Evolutionary conservation across 371 early-diverging fungal species (phyloP), one percentile per base, ranked within the genome.

Genomic region (Mortierella sp.): DNA sequence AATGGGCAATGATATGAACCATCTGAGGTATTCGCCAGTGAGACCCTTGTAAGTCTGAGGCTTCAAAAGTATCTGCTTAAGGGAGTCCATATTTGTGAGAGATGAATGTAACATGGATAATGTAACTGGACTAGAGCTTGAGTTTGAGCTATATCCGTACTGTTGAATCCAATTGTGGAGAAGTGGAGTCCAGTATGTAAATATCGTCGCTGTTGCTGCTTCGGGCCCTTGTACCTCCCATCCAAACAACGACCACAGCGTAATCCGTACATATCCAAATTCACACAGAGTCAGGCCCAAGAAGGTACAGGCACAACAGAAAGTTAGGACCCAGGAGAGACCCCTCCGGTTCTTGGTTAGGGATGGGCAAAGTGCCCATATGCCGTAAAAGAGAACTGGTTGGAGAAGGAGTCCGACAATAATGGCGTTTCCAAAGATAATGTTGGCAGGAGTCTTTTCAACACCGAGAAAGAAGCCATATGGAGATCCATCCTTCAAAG

Each of bases 1-100:
- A 22, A 76, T 37, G 7, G 76, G 76, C 12, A 70, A 57, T 0
- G 56, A 31, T n/a, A 76, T 62, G n/a, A 76, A 28, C 75, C 75
- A 75, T 13, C 57, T 62, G 29, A 76, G 62, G 51, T 40, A 66
- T 15, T 55, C 29, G 13, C 58, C 63, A 15, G 51, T 37, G 19
- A 66, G 56, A 31, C 40, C 43, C 49, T 61, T 55, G 57, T 47
- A 37, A 0, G 58, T 57, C 26, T 56, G 37, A 26, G 40, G 43
- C 15, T 49, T 40, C 31, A 29, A 55, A 7, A 61, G 43, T 29
- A 71, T 13, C 7, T 15, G 40, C 29, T 43, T 62, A 22, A 37
- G 28, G 2, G 55, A 66, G 17, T 47, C 35, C 0, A 37, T 26
- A n/a, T 43, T 64, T 8, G 53, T 29, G 17, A 60, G 43, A 4